These are phyloP conservation scores for Grifola frondosa DNA, from an alignment of 1,284 basidiomycete species.

Conservation along the genomic window DNA sequence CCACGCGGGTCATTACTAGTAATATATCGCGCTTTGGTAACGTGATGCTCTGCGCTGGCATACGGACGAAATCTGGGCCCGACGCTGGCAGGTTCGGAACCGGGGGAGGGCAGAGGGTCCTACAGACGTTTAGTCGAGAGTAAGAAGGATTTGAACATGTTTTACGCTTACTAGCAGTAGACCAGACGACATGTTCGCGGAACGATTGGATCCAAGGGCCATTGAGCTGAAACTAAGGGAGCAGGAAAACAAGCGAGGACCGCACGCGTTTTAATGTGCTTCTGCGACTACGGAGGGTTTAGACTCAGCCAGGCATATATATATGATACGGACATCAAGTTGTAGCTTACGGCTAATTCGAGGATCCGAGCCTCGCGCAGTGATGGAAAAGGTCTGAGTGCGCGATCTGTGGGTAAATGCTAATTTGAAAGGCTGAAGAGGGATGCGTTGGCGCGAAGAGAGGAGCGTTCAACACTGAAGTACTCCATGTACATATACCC, in stretches of 20 bases:
- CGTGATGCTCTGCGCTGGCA: constrained; percentile 73
- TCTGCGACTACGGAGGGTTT: background rate
- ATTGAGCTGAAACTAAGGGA: constrained; percentile 13
- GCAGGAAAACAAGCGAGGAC: background rate
- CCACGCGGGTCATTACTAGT: constrained; percentile 83
- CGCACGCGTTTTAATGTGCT: background rate
- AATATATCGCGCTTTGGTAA: constrained; percentile 82
- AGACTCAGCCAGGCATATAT: constrained; percentile 3
- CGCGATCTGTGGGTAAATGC: background rate
- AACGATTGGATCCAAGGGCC: constrained; percentile 29
- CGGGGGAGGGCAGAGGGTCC: constrained; percentile 52
- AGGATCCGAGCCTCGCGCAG: constrained; percentile 4
- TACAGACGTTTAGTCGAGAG: constrained; percentile 22
- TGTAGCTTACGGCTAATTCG: constrained; percentile 11
- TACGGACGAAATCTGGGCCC: constrained; percentile 72
- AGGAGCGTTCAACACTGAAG: constrained; percentile 10
- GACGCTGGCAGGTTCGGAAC: constrained; percentile 34
- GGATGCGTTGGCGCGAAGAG: constrained; percentile 15
- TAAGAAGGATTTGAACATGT: background rate
- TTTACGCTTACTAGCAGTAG: constrained; percentile 27
- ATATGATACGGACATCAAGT: background rate
- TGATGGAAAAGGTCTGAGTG: background rate
- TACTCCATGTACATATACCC: constrained; percentile 15
- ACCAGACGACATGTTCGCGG: constrained; percentile 32
- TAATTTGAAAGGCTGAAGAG: constrained; percentile 8